Conservation (phyloP, 2,329 filamentous ascomycete species). For the Aspergillus vadensis region DNA sequence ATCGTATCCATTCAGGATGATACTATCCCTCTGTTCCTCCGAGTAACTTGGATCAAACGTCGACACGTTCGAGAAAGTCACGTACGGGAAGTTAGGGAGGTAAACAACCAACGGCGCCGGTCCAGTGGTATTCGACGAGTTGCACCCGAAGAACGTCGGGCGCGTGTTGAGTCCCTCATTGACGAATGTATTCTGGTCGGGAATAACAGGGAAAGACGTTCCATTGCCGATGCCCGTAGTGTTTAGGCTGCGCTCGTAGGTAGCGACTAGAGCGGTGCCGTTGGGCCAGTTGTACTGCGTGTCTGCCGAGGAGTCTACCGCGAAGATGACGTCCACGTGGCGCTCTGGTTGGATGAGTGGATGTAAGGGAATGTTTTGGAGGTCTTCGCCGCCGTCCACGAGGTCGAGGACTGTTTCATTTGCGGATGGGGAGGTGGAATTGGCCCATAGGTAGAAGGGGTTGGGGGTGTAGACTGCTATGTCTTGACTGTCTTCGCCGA, state of each 20-base stretch:
- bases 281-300: constrained; percentile 70
- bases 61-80: constrained; percentile 71
- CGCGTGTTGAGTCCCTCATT: constrained; percentile 71
- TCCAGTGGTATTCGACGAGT: constrained; percentile 61
- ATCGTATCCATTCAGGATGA: constrained; percentile 85
- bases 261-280: constrained; percentile 70
- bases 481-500: constrained; percentile 65
- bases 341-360: constrained; percentile 71
- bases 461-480: constrained; percentile 74
- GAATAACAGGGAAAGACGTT: constrained; percentile 69
- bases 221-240: constrained; percentile 59
- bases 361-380: constrained; percentile 75
- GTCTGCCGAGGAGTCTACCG: constrained; percentile 73
- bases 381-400: constrained; percentile 73
- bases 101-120: constrained; percentile 74
- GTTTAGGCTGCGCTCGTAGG: constrained; percentile 65
- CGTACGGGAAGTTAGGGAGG: constrained; percentile 82
- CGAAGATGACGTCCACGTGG: constrained; percentile 74
- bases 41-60: constrained; percentile 71
- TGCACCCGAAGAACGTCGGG: constrained; percentile 78
- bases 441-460: constrained; percentile 69
- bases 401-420: constrained; percentile 60
- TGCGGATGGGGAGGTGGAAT: constrained; percentile 60
- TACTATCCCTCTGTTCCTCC: constrained; percentile 66
- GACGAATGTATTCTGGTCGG: constrained; percentile 72